Percentiles rank a stretch among this genome's conserved stretches.
Evolutionary conservation across 352 stramenopile species (phyloP).

Genomic region (Phytopythium vexans): DNA sequence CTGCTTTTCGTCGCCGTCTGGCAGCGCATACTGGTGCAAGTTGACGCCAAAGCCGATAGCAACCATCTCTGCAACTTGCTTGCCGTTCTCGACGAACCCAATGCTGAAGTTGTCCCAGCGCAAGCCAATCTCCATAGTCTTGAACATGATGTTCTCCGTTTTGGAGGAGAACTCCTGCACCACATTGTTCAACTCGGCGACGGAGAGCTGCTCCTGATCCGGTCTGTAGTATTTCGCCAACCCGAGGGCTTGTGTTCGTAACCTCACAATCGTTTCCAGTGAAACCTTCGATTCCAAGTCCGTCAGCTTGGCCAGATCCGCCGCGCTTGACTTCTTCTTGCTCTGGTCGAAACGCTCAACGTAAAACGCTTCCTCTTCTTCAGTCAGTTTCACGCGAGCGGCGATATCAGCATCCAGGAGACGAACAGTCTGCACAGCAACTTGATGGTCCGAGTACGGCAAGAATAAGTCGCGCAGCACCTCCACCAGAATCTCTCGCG

Average conservation of each 20-base stretch:
- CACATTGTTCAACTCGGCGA: constrained; percentile 34
- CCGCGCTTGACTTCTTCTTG: constrained; percentile 32
- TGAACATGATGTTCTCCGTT: constrained; percentile 52
- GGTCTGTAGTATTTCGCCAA: constrained; percentile 41
- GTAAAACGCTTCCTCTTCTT: constrained; percentile 56
- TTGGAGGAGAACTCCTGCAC: constrained; percentile 37
- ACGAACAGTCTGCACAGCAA: constrained; percentile 47
- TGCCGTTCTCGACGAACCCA: constrained; percentile 35
- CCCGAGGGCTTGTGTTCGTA: constrained; percentile 33
- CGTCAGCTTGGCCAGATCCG: constrained; percentile 17
- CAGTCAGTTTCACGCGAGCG: constrained; percentile 26
- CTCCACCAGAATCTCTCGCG: constrained; percentile 36
- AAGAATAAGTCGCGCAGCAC: constrained; percentile 56
- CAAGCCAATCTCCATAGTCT: constrained; percentile 44
- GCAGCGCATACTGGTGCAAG: constrained; percentile 32
- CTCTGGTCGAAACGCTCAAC: constrained; percentile 41
- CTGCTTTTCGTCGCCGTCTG: constrained; percentile 37
- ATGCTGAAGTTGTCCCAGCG: constrained; percentile 56
- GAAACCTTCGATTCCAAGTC: constrained; percentile 40
- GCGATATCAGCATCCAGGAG: constrained; percentile 39
- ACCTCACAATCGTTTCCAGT: constrained; percentile 43
- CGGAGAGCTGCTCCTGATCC: constrained; percentile 34
- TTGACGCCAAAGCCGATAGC: constrained; percentile 51
- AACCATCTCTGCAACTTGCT: constrained; percentile 46
- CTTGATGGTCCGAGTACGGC: constrained; percentile 51